These are phyloP conservation scores for Cystobasidium tubakii DNA, from an alignment of 768 basidiomycete species.

Conservation along the genomic window DNA sequence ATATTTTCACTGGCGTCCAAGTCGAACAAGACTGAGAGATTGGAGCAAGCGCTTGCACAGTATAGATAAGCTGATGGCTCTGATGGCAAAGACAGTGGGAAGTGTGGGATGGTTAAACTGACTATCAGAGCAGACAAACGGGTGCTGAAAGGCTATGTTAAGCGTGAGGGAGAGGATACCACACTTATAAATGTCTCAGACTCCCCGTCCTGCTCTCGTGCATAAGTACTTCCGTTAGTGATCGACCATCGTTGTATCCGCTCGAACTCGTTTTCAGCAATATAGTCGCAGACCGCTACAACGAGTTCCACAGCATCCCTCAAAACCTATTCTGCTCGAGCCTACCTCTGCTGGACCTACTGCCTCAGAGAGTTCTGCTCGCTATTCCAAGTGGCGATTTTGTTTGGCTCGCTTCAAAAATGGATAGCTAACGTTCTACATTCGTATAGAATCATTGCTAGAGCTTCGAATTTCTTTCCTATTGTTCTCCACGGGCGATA, in stretches of 20 bases:
- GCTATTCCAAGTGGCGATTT: slow-evolving; percentile 2
- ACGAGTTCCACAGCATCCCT: neutral
- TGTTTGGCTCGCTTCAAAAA: neutral
- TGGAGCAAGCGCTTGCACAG: too few species aligned
- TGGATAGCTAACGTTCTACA: neutral
- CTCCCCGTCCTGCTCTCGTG: too few species aligned
- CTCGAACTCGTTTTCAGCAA: neutral
- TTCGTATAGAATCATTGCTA: neutral
- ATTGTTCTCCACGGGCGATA: neutral
- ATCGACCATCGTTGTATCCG: neutral
- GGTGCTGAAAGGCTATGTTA: too few species aligned
- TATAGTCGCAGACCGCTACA: neutral
- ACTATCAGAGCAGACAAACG: too few species aligned
- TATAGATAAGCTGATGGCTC: too few species aligned
- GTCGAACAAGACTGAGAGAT: too few species aligned
- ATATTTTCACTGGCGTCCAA: too few species aligned
- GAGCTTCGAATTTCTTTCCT: neutral
- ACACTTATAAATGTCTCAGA: too few species aligned
- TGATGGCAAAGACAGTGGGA: too few species aligned
- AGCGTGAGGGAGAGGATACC: too few species aligned
- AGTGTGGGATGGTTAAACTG: too few species aligned
- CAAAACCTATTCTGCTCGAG: neutral
- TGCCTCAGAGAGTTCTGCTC: slow-evolving; percentile 2
- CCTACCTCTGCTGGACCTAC: neutral
- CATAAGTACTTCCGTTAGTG: too few species aligned